These are phyloP conservation scores for Arabidopsis lyrata DNA, from an alignment of 441 rosid genomes.

Conservation along the genomic window DNA sequence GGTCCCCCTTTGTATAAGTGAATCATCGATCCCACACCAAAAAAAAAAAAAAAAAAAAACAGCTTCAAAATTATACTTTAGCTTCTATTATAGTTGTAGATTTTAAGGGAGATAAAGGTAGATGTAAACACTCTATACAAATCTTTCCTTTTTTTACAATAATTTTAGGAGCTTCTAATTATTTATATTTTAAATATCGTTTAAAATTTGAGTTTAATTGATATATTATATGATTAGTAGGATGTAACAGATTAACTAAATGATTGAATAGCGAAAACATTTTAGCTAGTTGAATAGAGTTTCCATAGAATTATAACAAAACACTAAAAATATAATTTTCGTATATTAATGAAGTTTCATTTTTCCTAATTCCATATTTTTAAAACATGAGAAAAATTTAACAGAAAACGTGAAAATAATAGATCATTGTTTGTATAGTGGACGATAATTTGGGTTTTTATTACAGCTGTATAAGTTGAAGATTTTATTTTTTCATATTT, in stretches of 20 bases:
- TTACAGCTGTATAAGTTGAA: too few relatives aligned
- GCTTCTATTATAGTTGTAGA: neutral
- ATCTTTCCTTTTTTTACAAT: too few relatives aligned
- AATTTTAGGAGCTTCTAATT: neutral
- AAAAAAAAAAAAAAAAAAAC: neutral
- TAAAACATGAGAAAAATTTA: too few relatives aligned
- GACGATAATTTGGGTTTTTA: too few relatives aligned
- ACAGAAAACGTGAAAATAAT: too few relatives aligned
- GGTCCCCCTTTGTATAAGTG: constrained; percentile 35
- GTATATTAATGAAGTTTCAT: neutral
- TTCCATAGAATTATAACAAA: neutral
- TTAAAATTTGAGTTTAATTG: neutral
- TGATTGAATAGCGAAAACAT: neutral
- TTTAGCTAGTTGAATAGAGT: neutral
- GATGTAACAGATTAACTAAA: neutral
- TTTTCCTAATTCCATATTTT: too few relatives aligned
- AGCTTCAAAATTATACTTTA: neutral
- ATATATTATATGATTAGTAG: neutral
- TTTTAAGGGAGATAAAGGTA: neutral
- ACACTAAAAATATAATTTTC: neutral
- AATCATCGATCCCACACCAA: neutral
- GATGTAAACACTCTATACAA: neutral
- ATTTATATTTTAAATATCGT: too few relatives aligned
- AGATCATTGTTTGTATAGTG: too few relatives aligned
- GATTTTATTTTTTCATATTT: too few relatives aligned